Conservation (phyloP, 1,284 basidiomycete species). For the Papiliotrema nemorosa region DNA sequence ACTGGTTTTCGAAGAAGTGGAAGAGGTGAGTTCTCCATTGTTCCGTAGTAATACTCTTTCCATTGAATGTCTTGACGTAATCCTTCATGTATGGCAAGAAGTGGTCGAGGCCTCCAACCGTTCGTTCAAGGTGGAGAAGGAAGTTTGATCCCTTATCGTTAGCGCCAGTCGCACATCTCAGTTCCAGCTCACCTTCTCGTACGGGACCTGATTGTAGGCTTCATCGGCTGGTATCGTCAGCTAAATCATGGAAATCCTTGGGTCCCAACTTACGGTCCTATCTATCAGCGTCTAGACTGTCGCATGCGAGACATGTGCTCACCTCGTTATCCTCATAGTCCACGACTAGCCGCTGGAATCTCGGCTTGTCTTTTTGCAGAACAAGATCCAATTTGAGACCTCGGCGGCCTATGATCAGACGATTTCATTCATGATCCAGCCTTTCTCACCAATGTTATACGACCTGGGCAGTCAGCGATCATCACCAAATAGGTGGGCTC, state of each 20-base stretch:
- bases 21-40: slow-evolving; percentile 87
- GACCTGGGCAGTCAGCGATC: slow-evolving; percentile 28
- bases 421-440: neutral
- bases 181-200: slow-evolving; percentile 57
- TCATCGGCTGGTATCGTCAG: slow-evolving; percentile 62
- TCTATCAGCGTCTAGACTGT: slow-evolving; percentile 9
- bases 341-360: slow-evolving; percentile 79
- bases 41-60: slow-evolving; percentile 79
- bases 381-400: slow-evolving; percentile 68
- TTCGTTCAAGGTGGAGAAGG: slow-evolving; percentile 64
- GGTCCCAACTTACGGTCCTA: slow-evolving; percentile 21
- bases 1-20: slow-evolving; percentile 60
- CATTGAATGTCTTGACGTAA: slow-evolving; percentile 51
- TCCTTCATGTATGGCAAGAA: slow-evolving; percentile 76
- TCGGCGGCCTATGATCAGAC: slow-evolving; percentile 65
- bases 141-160: slow-evolving; percentile 60
- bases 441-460: slow-evolving; percentile 38
- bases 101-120: slow-evolving; percentile 79
- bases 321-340: slow-evolving; percentile 61
- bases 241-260: neutral
- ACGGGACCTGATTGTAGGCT: slow-evolving; percentile 65
- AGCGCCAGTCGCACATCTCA: too few relatives aligned
- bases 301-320: too few relatives aligned
- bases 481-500: slow-evolving; percentile 6
- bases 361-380: slow-evolving; percentile 53